Evolutionary conservation across 768 basidiomycete species (phyloP).

Genomic region (Collybia sordida): DNA sequence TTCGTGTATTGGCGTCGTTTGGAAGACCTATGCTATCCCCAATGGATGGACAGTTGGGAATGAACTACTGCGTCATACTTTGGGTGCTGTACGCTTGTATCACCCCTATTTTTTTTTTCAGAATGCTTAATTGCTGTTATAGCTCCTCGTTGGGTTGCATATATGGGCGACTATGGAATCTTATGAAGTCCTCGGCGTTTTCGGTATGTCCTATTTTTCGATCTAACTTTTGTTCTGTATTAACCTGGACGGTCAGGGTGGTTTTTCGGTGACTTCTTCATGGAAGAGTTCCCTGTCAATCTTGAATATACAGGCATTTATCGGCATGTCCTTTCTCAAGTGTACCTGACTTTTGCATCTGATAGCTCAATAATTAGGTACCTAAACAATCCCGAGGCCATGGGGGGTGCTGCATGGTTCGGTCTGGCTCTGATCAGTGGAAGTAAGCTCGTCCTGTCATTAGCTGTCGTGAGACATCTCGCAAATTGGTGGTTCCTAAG

Average conservation of each 20-base stretch:
- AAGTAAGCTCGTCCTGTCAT: conserved; percentile 83
- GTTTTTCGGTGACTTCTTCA: conserved; percentile 98
- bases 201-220: conserved; percentile 53
- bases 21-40: conserved; percentile 87
- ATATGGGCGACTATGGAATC: conserved; percentile 90
- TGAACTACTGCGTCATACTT: conserved; percentile 81
- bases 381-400: conserved; percentile 93
- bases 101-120: background rate
- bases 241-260: conserved; percentile 57
- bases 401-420: conserved; percentile 95
- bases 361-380: conserved; percentile 47
- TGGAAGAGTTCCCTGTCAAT: conserved; percentile 87
- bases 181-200: conserved; percentile 90
- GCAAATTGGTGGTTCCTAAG: conserved; percentile 97
- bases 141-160: conserved; percentile 86
- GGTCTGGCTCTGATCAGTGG: conserved; percentile 90
- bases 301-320: conserved; percentile 98
- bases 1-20: conserved; percentile 82
- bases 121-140: conserved; percentile 6
- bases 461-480: conserved; percentile 83
- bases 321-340: conserved; percentile 50
- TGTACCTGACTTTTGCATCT: background rate
- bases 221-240: background rate
- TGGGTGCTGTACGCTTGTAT: conserved; percentile 69
- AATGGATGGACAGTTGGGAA: conserved; percentile 85